Percentiles rank a stretch among this genome's conserved stretches.
Conservation (phyloP, 176 grass and related monocot genomes). For the Musa troglodytarum region DNA sequence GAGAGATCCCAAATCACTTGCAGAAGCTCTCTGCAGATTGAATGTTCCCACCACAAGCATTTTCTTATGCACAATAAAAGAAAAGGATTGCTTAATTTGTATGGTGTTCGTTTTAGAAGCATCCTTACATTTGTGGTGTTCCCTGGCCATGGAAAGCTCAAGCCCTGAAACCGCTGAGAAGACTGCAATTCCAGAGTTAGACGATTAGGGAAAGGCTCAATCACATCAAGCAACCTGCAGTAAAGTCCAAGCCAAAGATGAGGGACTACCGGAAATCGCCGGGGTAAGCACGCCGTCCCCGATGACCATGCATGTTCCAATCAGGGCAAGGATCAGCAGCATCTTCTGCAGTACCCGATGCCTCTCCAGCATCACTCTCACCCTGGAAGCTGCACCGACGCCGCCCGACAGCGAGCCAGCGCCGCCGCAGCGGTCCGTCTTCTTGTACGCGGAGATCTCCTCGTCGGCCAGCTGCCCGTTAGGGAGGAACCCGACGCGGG, state of each 20-base stretch:
- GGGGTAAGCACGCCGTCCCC: constrained; percentile 95
- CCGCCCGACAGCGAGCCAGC: constrained; percentile 3
- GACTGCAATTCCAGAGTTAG: constrained; percentile 44
- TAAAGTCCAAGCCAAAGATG: neutral
- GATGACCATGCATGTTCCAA: constrained; percentile 95
- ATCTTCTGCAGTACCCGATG: constrained; percentile 65
- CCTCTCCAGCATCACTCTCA: constrained; percentile 55
- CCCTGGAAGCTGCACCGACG: constrained; percentile 12
- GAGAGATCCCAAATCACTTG: constrained; percentile 11
- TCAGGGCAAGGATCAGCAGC: constrained; percentile 63
- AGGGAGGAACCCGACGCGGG: constrained; percentile 69
- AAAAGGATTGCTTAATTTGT: no score
- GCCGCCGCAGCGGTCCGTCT: constrained; percentile 23
- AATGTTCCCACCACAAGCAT: no score
- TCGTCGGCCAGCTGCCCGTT: constrained; percentile 50
- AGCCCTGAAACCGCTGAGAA: constrained; percentile 95
- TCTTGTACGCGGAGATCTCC: constrained; percentile 26
- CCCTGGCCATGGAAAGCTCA: constrained; percentile 80
- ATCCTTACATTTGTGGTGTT: constrained; percentile 97
- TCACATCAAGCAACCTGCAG: neutral
- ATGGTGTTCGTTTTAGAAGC: neutral
- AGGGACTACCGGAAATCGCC: constrained; percentile 58
- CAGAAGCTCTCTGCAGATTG: neutral
- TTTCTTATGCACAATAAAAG: no score
- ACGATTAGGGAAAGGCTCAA: neutral